These are phyloP conservation scores for Paecilomyces formosus DNA, from an alignment of 2,329 filamentous ascomycete genomes.

Conservation along the genomic window DNA sequence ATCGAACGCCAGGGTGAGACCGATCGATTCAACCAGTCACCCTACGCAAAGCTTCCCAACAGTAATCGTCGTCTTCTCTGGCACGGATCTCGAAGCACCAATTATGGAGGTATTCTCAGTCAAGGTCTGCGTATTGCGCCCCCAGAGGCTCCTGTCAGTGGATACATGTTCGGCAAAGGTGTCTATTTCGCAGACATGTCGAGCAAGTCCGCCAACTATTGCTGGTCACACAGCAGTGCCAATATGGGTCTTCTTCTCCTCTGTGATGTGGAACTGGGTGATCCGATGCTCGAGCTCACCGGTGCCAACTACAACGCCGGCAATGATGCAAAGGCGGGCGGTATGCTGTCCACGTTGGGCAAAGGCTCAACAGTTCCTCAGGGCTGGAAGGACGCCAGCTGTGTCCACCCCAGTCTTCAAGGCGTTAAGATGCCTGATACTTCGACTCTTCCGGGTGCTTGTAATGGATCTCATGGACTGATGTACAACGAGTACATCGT, in stretches of 20 bases:
- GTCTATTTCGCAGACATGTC: slow-evolving; percentile 84
- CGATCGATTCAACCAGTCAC: slow-evolving; percentile 56
- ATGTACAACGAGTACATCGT: slow-evolving; percentile 43
- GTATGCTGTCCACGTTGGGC: slow-evolving; percentile 63
- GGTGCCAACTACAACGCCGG: slow-evolving; percentile 56
- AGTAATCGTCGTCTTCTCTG: slow-evolving; percentile 71
- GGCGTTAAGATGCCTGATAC: slow-evolving; percentile 57
- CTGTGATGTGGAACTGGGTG: slow-evolving; percentile 75
- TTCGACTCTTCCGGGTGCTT: background rate
- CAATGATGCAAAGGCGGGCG: slow-evolving; percentile 51
- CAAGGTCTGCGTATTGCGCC: slow-evolving; percentile 88
- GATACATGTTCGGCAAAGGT: slow-evolving; percentile 87
- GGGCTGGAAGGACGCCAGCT: slow-evolving; percentile 68
- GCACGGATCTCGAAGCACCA: slow-evolving; percentile 78
- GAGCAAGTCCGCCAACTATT: slow-evolving; percentile 76
- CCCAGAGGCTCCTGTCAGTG: slow-evolving; percentile 63
- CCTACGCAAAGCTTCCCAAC: slow-evolving; percentile 44
- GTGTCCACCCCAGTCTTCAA: slow-evolving; percentile 55
- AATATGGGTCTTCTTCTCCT: slow-evolving; percentile 68
- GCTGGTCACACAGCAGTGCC: slow-evolving; percentile 54
- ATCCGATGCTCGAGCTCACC: slow-evolving; percentile 61
- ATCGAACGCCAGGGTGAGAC: slow-evolving; percentile 68
- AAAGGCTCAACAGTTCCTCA: slow-evolving; percentile 57
- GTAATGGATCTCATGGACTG: slow-evolving; percentile 4
- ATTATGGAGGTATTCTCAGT: slow-evolving; percentile 79